These are phyloP conservation scores for Globisporangium spinosum DNA, from an alignment of 352 stramenopile species.

Conservation along the genomic window DNA sequence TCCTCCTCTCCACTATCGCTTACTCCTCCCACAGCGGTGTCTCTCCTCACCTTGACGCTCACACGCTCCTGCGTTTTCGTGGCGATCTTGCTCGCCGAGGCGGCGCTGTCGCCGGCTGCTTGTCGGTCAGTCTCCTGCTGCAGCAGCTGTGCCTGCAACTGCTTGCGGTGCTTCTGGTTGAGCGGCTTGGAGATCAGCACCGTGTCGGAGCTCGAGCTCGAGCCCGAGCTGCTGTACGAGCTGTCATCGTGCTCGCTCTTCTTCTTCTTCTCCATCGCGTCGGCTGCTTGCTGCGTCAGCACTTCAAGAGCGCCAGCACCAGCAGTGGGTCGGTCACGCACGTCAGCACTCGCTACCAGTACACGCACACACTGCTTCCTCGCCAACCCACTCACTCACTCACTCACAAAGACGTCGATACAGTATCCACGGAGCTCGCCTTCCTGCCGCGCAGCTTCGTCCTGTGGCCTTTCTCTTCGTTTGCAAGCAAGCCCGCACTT, in stretches of 20 bases:
- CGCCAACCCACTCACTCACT: too few relatives aligned
- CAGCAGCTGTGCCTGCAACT: conserved; percentile 51
- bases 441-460: neutral
- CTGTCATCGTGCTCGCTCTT: conserved; percentile 20
- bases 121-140: conserved; percentile 21
- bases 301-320: neutral
- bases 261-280: conserved; percentile 13
- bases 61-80: neutral
- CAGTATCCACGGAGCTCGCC: neutral
- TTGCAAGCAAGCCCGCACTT: neutral
- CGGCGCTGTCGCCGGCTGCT: neutral
- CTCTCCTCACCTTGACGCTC: neutral
- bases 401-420: neutral
- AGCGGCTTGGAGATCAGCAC: conserved; percentile 72
- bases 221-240: conserved; percentile 56
- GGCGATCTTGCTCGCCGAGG: neutral
- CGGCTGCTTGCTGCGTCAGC: neutral
- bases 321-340: neutral
- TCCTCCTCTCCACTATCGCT: neutral
- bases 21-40: neutral
- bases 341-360: neutral
- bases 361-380: neutral
- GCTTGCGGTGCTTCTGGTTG: conserved; percentile 55
- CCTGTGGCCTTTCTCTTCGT: neutral
- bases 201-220: conserved; percentile 62